phyloP scores from a whole-genome alignment of 2,329 filamentous ascomycete species.

The Fusarium mangiferae region DNA sequence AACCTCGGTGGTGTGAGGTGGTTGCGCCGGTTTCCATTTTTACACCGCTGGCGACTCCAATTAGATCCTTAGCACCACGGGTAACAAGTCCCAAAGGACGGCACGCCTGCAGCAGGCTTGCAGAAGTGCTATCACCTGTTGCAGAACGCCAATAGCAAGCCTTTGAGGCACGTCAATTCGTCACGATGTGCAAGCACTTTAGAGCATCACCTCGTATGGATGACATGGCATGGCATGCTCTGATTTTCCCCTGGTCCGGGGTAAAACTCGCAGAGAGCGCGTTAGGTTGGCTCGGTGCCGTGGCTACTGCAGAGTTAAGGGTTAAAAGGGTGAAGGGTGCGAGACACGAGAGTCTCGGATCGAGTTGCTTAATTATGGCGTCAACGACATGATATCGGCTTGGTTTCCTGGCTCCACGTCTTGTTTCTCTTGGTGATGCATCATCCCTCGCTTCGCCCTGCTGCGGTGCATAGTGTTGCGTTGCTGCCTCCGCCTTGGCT shows the following conservation, averaged over 20 bases:
- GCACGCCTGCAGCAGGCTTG: slow-evolving; percentile 34
- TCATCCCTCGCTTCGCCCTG: slow-evolving; percentile 35
- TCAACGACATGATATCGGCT: slow-evolving; percentile 22
- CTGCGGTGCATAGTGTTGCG: slow-evolving; percentile 28
- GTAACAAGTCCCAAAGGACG: slow-evolving; percentile 15
- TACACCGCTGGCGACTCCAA: slow-evolving; percentile 16
- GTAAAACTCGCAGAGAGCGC: slow-evolving; percentile 9
- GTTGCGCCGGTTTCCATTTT: slow-evolving; percentile 16
- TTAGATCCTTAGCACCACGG: slow-evolving; percentile 22
- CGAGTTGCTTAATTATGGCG: slow-evolving; percentile 29
- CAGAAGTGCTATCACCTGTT: slow-evolving; percentile 30
- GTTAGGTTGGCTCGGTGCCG: slow-evolving; percentile 18
- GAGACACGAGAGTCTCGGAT: slow-evolving; percentile 37
- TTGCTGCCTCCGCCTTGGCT: slow-evolving; percentile 29
- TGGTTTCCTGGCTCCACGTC: slow-evolving; percentile 9
- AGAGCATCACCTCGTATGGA: slow-evolving; percentile 18
- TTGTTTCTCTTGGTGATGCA: slow-evolving; percentile 35
- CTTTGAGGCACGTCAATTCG: slow-evolving; percentile 10
- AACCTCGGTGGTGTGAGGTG: slow-evolving; percentile 8
- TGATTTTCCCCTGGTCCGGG: slow-evolving; percentile 16
- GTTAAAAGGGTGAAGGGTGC: slow-evolving; percentile 23
- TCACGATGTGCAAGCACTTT: slow-evolving; percentile 41
- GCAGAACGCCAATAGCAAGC: slow-evolving; percentile 23
- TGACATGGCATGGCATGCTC: not conserved
- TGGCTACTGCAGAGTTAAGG: slow-evolving; percentile 30